Conservation (phyloP, 139 green algal species). For the Deuterostichococcus epilithicus region DNA sequence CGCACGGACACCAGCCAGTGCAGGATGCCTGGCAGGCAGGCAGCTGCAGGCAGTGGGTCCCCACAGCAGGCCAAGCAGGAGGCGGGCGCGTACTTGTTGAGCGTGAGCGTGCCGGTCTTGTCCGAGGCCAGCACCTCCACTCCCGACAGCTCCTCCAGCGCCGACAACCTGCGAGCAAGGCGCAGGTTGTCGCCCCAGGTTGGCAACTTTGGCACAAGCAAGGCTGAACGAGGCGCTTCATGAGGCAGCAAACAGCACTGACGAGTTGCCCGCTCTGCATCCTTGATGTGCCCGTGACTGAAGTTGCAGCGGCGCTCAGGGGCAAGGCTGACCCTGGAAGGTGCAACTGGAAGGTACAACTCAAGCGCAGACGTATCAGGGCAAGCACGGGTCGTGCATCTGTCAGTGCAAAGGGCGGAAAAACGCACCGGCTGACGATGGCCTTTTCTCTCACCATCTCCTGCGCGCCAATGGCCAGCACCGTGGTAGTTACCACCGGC, state of each 20-base stretch:
- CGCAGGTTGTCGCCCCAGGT: too few relatives aligned
- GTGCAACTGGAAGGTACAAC: too few relatives aligned
- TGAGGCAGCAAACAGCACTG: too few relatives aligned
- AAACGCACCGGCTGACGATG: conserved; percentile 21
- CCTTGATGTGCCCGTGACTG: too few relatives aligned
- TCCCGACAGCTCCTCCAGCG: conserved; percentile 42
- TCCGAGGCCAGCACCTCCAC: conserved; percentile 56
- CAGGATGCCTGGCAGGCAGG: too few relatives aligned
- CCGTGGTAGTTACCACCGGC: conserved; percentile 25
- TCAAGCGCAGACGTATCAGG: too few relatives aligned
- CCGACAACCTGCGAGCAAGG: conserved; percentile 37
- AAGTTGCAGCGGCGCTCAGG: too few relatives aligned
- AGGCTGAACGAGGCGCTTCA: background rate
- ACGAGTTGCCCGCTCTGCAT: too few relatives aligned
- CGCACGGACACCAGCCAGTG: too few relatives aligned
- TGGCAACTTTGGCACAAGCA: background rate
- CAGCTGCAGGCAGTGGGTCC: too few relatives aligned
- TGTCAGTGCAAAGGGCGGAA: background rate
- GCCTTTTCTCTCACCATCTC: conserved; percentile 35
- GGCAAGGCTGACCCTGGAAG: too few relatives aligned
- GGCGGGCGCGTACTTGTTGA: conserved; percentile 30
- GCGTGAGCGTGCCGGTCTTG: conserved; percentile 60
- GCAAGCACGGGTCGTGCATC: too few relatives aligned
- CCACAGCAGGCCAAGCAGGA: background rate
- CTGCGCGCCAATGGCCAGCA: conserved; percentile 31